Evolutionary conservation across 371 early-diverging fungal species (phyloP).

Genomic region (Funneliformis caledonium): DNA sequence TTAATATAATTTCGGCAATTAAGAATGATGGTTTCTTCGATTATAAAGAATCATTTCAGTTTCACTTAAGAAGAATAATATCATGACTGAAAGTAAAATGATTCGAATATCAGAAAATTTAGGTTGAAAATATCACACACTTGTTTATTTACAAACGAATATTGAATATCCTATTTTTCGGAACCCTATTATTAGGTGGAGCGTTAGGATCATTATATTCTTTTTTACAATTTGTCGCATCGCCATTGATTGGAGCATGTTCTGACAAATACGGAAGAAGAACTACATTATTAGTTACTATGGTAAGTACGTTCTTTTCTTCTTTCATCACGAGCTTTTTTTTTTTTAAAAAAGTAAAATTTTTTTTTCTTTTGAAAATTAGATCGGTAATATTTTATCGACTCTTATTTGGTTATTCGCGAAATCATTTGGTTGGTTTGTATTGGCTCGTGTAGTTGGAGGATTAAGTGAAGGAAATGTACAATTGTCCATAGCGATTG

Average conservation of each 20-base stretch:
- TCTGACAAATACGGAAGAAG: constrained; percentile 89
- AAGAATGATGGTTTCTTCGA: too few relatives aligned
- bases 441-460: constrained; percentile 87
- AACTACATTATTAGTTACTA: constrained; percentile 80
- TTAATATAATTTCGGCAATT: too few relatives aligned
- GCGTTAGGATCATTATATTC: constrained; percentile 91
- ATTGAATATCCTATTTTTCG: too few relatives aligned
- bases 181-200: constrained; percentile 73
- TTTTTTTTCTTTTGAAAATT: constrained; percentile 1
- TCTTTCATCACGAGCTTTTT: not conserved
- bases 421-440: constrained; percentile 78
- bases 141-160: too few relatives aligned
- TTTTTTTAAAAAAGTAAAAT: not conserved
- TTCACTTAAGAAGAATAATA: too few relatives aligned
- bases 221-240: constrained; percentile 88
- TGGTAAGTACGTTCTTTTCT: constrained; percentile 57
- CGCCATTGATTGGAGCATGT: constrained; percentile 84
- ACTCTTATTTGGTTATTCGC: constrained; percentile 90
- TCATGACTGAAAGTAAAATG: too few relatives aligned
- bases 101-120: too few relatives aligned
- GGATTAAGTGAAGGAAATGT: constrained; percentile 97
- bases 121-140: too few relatives aligned
- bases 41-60: too few relatives aligned
- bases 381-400: constrained; percentile 88
- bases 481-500: constrained; percentile 93